Evolutionary conservation across 2,329 filamentous ascomycete species (phyloP).

Genomic region (Calcarisporium arbuscula): DNA sequence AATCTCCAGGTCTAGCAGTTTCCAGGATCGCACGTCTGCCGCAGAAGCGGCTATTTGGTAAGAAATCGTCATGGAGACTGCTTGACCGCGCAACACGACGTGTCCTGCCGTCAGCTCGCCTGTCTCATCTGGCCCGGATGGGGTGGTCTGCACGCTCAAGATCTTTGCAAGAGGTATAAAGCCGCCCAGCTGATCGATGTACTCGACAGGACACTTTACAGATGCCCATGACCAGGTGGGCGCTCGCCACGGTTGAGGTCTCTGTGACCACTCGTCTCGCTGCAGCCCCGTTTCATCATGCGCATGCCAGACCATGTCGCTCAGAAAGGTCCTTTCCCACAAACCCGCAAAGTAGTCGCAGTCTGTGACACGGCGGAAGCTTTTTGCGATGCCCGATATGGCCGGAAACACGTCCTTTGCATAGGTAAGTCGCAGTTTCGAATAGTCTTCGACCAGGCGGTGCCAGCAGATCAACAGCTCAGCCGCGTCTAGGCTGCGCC

Average conservation of each 20-base stretch:
- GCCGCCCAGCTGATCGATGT: slow-evolving; percentile 2
- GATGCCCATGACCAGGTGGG: slow-evolving; percentile 13
- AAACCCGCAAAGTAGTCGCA: slow-evolving; percentile 10
- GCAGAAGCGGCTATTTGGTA: neutral
- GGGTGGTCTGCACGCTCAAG: neutral
- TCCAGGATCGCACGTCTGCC: neutral
- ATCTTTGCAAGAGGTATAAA: slow-evolving; percentile 1
- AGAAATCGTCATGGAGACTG: slow-evolving; percentile 1
- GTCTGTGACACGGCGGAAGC: slow-evolving; percentile 1
- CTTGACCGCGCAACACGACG: slow-evolving; percentile 2
- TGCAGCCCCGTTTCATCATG: neutral
- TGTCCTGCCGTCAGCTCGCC: slow-evolving; percentile 5
- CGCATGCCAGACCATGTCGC: slow-evolving; percentile 10
- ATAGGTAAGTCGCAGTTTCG: slow-evolving; percentile 8
- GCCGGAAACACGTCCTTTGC: slow-evolving; percentile 12
- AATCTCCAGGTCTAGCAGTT: slow-evolving; percentile 4
- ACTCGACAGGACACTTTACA: slow-evolving; percentile 1
- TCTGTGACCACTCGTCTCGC: neutral
- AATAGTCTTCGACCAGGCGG: slow-evolving; percentile 10
- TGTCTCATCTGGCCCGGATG: slow-evolving; percentile 5
- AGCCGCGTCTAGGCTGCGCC: neutral
- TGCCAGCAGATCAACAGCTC: slow-evolving; percentile 7
- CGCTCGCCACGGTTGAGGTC: slow-evolving; percentile 8
- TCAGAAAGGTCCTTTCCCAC: slow-evolving; percentile 6
- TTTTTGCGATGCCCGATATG: slow-evolving; percentile 11